phyloP scores from a whole-genome alignment of 2,329 filamentous ascomycete genomes.

The Alternaria sp. region DNA sequence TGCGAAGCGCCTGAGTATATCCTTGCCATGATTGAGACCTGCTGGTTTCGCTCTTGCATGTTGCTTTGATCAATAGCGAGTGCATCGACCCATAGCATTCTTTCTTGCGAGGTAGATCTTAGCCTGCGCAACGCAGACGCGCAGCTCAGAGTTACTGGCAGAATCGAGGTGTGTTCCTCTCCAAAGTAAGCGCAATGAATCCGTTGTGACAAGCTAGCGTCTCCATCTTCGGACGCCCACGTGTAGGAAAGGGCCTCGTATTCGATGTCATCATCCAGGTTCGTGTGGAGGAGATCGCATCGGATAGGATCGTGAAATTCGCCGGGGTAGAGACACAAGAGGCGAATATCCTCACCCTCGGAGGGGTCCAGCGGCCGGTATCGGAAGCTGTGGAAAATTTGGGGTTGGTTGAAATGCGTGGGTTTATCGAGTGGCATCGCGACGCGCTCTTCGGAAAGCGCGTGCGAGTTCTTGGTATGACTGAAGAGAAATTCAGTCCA shows the following conservation, averaged over 20 bases:
- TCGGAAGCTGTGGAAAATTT: neutral
- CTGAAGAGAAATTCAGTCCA: slow-evolving; percentile 12
- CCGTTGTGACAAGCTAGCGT: slow-evolving; percentile 11
- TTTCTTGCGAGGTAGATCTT: slow-evolving; percentile 1
- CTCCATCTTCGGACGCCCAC: slow-evolving; percentile 24
- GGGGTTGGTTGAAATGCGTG: neutral
- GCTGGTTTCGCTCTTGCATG: slow-evolving; percentile 19
- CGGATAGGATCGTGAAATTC: slow-evolving; percentile 10
- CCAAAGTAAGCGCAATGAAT: slow-evolving; percentile 15
- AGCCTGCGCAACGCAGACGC: slow-evolving; percentile 17
- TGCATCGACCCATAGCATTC: slow-evolving; percentile 22
- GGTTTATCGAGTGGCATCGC: slow-evolving; percentile 5
- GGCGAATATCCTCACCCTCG: slow-evolving; percentile 10
- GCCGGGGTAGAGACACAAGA: slow-evolving; percentile 12
- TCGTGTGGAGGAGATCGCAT: slow-evolving; percentile 12
- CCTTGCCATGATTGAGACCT: slow-evolving; percentile 23
- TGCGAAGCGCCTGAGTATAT: slow-evolving; percentile 19
- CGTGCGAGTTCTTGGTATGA: slow-evolving; percentile 11
- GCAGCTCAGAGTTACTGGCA: slow-evolving; percentile 17
- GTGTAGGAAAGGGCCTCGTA: slow-evolving; percentile 34
- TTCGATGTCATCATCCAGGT: slow-evolving; percentile 10
- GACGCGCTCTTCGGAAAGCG: slow-evolving; percentile 11
- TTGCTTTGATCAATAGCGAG: slow-evolving; percentile 26
- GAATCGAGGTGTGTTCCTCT: neutral
- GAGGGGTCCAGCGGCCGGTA: slow-evolving; percentile 9